Evolutionary conservation across 2,329 filamentous ascomycete genomes (phyloP).

Genomic region (Ophiostoma piceae): DNA sequence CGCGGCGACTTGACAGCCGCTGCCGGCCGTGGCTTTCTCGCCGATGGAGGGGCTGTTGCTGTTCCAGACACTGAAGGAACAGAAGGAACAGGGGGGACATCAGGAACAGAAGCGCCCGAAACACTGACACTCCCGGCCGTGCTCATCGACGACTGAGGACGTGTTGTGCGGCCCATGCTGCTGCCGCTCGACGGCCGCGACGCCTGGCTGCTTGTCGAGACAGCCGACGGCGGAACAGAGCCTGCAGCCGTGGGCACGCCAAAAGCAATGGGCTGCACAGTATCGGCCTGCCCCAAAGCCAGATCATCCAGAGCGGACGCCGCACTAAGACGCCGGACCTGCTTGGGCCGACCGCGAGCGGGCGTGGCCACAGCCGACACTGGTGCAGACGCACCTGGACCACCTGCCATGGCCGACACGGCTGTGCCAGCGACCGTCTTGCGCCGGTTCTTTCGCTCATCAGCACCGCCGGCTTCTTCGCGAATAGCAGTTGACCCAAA

Average conservation of each 20-base stretch:
- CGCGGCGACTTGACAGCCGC: slow-evolving; percentile 32
- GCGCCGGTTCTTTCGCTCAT: slow-evolving; percentile 43
- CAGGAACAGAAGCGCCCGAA: too few species aligned
- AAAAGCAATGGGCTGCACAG: slow-evolving; percentile 20
- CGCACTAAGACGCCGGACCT: slow-evolving; percentile 47
- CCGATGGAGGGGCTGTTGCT: slow-evolving; percentile 36
- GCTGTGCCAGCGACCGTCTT: slow-evolving; percentile 51
- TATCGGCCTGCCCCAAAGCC: slow-evolving; percentile 13
- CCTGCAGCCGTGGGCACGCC: background rate
- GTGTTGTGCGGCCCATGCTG: slow-evolving; percentile 27
- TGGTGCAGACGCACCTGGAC: slow-evolving; percentile 32
- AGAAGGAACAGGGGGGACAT: background rate
- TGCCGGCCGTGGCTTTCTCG: slow-evolving; percentile 57
- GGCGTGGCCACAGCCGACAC: background rate
- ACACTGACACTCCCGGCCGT: slow-evolving; percentile 31
- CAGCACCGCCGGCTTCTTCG: slow-evolving; percentile 42
- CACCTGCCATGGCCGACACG: slow-evolving; percentile 31
- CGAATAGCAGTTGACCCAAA: slow-evolving; percentile 41
- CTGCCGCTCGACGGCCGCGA: slow-evolving; percentile 37
- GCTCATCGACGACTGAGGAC: slow-evolving; percentile 42
- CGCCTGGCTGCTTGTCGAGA: slow-evolving; percentile 33
- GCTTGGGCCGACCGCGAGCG: slow-evolving; percentile 32
- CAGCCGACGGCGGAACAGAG: background rate
- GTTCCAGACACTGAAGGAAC: background rate
- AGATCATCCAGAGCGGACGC: slow-evolving; percentile 37